Percentiles rank a stretch among this genome's conserved stretches.
phyloP scores from a whole-genome alignment of 768 basidiomycete genomes.

The Lactifluus volemus region DNA sequence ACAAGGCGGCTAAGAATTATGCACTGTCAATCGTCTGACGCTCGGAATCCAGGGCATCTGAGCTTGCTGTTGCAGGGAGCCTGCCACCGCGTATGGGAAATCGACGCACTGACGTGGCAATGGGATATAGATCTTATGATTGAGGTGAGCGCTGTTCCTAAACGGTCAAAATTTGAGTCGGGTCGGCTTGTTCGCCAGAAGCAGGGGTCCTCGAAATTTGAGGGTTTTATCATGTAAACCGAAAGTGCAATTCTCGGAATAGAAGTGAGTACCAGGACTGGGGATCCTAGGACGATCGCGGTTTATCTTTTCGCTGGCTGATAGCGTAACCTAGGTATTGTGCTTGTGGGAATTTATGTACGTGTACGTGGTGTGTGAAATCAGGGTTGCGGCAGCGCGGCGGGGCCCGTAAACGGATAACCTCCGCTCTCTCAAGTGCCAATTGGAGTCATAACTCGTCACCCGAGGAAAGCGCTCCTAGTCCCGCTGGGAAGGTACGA shows the following conservation, averaged over 20 bases:
- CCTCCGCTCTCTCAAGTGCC: neutral
- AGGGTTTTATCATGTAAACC: neutral
- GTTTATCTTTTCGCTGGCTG: neutral
- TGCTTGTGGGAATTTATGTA: neutral
- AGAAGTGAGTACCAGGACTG: neutral
- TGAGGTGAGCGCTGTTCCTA: neutral
- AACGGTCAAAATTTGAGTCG: neutral
- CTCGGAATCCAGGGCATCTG: neutral
- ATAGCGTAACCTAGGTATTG: neutral
- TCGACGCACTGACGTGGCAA: neutral
- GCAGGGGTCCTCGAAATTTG: neutral
- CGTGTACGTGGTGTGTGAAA: neutral
- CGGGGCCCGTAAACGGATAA: neutral
- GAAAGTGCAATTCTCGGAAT: neutral
- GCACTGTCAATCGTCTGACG: neutral
- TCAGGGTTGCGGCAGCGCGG: neutral
- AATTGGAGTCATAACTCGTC: slow-evolving; percentile 12
- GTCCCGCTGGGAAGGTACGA: neutral
- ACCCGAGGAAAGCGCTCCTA: neutral
- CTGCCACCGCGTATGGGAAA: neutral
- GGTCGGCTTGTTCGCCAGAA: neutral
- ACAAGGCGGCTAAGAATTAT: neutral
- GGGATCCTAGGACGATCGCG: slow-evolving; percentile 3
- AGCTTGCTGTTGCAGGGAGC: neutral
- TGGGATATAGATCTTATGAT: neutral